Evolutionary conservation across 2,329 filamentous ascomycete species (phyloP), one percentile per base, ranked within the genome.

Genomic region (Atkinsonella texensis): DNA sequence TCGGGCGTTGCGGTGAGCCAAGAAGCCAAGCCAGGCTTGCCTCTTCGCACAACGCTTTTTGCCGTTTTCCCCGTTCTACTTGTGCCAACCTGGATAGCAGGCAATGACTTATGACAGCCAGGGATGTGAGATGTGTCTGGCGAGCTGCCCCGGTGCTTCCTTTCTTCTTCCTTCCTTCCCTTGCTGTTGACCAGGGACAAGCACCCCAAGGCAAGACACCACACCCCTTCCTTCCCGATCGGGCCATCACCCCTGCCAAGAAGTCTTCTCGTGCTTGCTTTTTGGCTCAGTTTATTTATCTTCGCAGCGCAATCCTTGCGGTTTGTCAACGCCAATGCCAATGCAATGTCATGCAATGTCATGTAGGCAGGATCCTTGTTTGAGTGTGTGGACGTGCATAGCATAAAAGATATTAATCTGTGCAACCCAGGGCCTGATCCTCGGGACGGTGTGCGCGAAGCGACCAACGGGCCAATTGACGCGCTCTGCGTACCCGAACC

Each of bases 181-280:
- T 38, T 15, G 35, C 35, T 15, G 15, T 4, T 38, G 35, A 15
- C 35, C 35, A 38, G 35, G 1, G 35, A 38, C 35, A 13, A 15
- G 35, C 4, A 4, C 2, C 20, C 2, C 20, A 23, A 23, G 20
- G 20, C 35, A 38, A 38, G 35, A n/a, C 47, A 23, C 12, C 47
- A 31, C 47, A 28, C 47, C 42, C 47, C 47, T 45, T 50, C 48
- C 41, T 50, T 50, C 48, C 48, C 33, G 48, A 38, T 45, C 15
- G 48, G 48, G 23, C 13, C 50, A 47, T 15, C 18, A 11, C 28
- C 35, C n/a, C 28, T 13, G 28, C 28, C 7, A 28, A 28, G 28
- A 38, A 38, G n/a, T 40, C 40, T 11, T 40, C 11, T 48, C 32
- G 18, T 31, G 10, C 35, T 4, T 44, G 11, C 23, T n/a, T n/a